phyloP scores from a whole-genome alignment of 371 early-diverging fungal species.

The Mucor sp. region DNA sequence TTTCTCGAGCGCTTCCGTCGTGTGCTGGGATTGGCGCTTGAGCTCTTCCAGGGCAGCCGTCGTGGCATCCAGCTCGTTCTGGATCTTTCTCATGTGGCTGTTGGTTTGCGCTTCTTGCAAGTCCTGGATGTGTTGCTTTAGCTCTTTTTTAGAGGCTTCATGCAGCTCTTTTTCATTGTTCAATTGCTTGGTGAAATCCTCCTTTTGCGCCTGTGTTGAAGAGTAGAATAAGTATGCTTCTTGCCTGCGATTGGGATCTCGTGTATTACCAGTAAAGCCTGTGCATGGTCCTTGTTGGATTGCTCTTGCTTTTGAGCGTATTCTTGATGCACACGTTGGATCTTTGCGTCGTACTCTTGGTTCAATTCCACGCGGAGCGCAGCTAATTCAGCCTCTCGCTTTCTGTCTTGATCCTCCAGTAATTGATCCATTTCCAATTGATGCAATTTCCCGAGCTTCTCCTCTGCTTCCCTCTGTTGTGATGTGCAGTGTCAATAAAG shows the following conservation, averaged over 20 bases:
- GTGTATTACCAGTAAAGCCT: background rate
- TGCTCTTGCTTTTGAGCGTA: background rate
- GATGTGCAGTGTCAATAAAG: background rate
- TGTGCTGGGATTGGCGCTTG: constrained; percentile 26
- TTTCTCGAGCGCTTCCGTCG: constrained; percentile 31
- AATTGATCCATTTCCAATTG: constrained; percentile 10
- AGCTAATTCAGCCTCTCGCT: constrained; percentile 1
- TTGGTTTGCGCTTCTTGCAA: constrained; percentile 27
- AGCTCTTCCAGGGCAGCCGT: constrained; percentile 27
- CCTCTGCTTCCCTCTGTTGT: constrained; percentile 8
- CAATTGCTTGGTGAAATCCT: background rate
- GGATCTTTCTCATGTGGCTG: constrained; percentile 31
- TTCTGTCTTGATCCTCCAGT: constrained; percentile 9
- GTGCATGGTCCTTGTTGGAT: constrained; percentile 5
- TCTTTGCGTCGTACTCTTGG: background rate
- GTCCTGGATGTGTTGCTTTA: constrained; percentile 14
- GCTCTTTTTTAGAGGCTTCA: constrained; percentile 3
- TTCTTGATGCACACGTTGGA: background rate
- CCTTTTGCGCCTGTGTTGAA: background rate
- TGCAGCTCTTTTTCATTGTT: constrained; percentile 9
- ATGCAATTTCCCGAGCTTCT: constrained; percentile 10
- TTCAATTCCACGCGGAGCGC: background rate
- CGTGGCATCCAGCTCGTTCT: constrained; percentile 28
- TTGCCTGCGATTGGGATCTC: too few species aligned
- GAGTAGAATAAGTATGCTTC: too few species aligned